Evolutionary conservation across 495 filamentous ascomycete species (phyloP), one percentile per base, ranked within the genome.

Genomic region (Aspergillus olivimuriae): DNA sequence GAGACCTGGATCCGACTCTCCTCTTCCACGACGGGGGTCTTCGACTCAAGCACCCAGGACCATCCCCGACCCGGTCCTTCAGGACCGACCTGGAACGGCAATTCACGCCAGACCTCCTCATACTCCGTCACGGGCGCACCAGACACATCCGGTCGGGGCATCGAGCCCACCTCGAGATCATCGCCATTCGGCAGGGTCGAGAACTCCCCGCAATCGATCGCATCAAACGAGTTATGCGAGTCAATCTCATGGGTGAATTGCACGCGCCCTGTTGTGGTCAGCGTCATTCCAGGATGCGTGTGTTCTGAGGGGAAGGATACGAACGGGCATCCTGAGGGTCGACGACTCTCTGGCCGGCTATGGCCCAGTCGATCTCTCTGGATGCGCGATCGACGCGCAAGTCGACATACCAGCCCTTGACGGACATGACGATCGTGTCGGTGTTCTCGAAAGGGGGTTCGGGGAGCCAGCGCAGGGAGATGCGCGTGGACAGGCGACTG

Each of bases 401-500:
- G 44, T 72, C 66, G 1, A 72, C 59, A 32, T 68, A 70, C 65
- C 67, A 72, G 43, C 62, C 61, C 7, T 55, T 60, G 0, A 72
- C 65, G 21, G 66, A 66, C 50, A 72, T 57, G 44, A 70, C 66
- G n/a, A 69, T 52, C 20, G 68, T 72, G 24, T 72, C 66, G 20
- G 66, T 72, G 19, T 57, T 66, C 44, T 72, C 68, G 32, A 56
- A 60, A 3, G 65, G 43, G 2, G 62, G 50, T 20, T 63, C 62
- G 6, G 68, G 63, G 8, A 61, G 56, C 68, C 68, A 72, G 51
- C 65, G 63, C 21, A 72, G 44, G 6, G 66, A 70, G 33, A 72
- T 60, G n/a, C 68, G 60, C 2, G 63, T 66, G 14, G 65, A 69
- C 41, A 67, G 57, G 21, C 62, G 60, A 39, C 62, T 51, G 41